A percentile compares a stretch with the other conserved stretches of the same genome.
phyloP scores from a whole-genome alignment of 495 filamentous ascomycete genomes.

The Talaromyces nanjingensis region DNA sequence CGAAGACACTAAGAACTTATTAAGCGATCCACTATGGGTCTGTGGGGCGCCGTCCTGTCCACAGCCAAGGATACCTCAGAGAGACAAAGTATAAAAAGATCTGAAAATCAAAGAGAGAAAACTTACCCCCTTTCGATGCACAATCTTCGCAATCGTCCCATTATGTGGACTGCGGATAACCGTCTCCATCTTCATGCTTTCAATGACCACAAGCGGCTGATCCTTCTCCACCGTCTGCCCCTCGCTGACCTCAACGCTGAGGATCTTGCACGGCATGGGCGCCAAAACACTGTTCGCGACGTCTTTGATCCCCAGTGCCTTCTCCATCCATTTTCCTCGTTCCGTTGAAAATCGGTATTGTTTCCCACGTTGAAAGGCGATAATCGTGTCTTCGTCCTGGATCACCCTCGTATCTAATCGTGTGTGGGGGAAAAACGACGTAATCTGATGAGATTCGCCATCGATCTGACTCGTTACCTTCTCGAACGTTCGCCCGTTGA shows the following conservation, averaged over 20 bases:
- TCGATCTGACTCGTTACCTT: constrained; percentile 38
- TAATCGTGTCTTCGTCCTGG: constrained; percentile 59
- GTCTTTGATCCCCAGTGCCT: constrained; percentile 78
- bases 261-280: constrained; percentile 92
- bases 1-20: constrained; percentile 9
- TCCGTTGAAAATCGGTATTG: constrained; percentile 65
- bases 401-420: constrained; percentile 77
- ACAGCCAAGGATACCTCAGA: not conserved
- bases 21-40: not conserved
- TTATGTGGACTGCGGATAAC: constrained; percentile 85
- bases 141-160: constrained; percentile 71
- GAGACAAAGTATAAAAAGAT: not conserved
- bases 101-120: too few relatives aligned
- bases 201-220: constrained; percentile 86
- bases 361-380: constrained; percentile 74
- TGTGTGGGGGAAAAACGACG: constrained; percentile 64
- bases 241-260: constrained; percentile 74
- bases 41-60: not conserved
- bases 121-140: constrained; percentile 83
- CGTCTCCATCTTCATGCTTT: constrained; percentile 99
- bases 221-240: constrained; percentile 80
- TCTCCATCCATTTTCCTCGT: constrained; percentile 73
- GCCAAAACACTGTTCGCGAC: constrained; percentile 74
- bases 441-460: constrained; percentile 28
- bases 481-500: constrained; percentile 46